These are phyloP conservation scores for Acanthamoeba lenticulata DNA, from an alignment of 208 protist genomes.

Conservation along the genomic window DNA sequence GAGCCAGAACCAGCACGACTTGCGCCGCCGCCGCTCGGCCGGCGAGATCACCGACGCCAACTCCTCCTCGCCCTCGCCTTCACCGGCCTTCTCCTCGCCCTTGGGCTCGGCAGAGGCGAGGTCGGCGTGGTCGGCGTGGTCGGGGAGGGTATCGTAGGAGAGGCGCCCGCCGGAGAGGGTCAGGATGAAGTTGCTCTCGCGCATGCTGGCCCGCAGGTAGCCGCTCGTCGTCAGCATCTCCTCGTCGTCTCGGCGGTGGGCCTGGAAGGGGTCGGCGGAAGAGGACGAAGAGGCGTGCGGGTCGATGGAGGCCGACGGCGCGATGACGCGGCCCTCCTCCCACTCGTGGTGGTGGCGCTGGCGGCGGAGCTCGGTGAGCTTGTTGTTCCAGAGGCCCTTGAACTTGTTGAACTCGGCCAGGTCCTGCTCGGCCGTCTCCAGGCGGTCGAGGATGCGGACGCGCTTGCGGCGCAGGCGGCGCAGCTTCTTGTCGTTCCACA, in stretches of 20 bases:
- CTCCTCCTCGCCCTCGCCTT: neutral
- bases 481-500: conserved; percentile 42
- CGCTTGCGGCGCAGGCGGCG: neutral
- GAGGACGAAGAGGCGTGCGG: no score
- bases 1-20: conserved; percentile 39
- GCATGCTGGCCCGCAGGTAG: neutral
- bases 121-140: neutral
- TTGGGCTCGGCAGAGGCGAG: neutral
- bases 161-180: neutral
- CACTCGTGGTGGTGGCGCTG: neutral
- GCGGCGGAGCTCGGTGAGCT: neutral
- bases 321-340: no score
- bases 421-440: conserved; percentile 47
- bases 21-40: neutral
- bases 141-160: neutral
- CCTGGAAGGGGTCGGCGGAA: no score
- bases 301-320: no score
- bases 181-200: conserved; percentile 38
- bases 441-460: neutral
- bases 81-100: neutral
- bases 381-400: conserved; percentile 3
- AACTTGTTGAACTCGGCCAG: conserved; percentile 43
- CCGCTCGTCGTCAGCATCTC: neutral
- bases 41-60: neutral
- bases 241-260: neutral